Base-by-base conservation (phyloP, 495 filamentous ascomycete genomes). In the Xylaria bambusicola region DNA sequence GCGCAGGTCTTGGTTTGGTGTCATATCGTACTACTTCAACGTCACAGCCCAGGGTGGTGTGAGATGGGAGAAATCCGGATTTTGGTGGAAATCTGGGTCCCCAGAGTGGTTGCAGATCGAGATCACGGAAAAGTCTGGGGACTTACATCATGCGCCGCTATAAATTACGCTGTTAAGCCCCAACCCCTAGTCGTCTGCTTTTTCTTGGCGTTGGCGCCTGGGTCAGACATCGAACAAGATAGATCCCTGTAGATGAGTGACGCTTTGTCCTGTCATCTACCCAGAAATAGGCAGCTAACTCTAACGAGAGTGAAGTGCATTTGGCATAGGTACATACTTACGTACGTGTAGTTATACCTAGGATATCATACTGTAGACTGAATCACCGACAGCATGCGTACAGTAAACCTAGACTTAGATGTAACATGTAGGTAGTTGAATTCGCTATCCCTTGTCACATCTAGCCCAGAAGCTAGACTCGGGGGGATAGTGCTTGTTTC, bases 61-160 rank as follows among this genome's bases (percentile, higher is more conserved):
- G 41, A 21, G 40, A 36, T 20, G 46, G 55, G 45, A 29, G 6
- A 35, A 58, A 58, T 38, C 55, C 55, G 49, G 55, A 49, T 58
- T 58, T 58, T 36, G 12, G 55, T 6, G 45, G 33, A 56, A 47
- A 47, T 47, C 26, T 56, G 10, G 40, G 45, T 40, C 45, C 13
- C n/a, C 36, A 9, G 17, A 52, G 48, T 46, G 46, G 26, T 33
- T 52, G 36, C 47, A 38, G 46, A 59, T 41, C 56, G 48, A 50
- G 56, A 52, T 59, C 33, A 31, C 31, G 24, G 52, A 54, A 42
- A 54, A 27, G 41, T 40, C 20, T 44, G 33, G 29, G 10, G 24
- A 18, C 23, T 59, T 52, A 59, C 56, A 59, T 59, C 56, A 59
- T 59, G 36, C 26, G 36, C 47, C 48, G 36, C 48, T n/a, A 42